Base-by-base conservation (phyloP, 768 basidiomycete species). In the Paxillus rubicundulus region DNA sequence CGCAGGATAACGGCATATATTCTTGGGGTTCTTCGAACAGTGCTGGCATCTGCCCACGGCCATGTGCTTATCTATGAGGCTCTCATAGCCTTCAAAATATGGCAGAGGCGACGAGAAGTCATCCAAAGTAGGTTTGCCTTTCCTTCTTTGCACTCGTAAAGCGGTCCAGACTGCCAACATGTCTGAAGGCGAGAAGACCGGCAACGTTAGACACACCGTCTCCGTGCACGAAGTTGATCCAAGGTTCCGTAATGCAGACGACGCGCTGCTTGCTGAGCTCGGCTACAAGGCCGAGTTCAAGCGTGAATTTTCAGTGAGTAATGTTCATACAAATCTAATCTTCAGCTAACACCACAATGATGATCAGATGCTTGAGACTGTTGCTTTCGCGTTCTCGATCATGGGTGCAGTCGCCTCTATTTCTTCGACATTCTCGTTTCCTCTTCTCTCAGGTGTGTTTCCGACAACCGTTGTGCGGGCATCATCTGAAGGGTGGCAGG, bases 341-440 rank as follows among this genome's bases (percentile, higher is more conserved):
- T 2, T 32, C 16, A 9, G 24, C 45, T 63, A 5, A 63, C 12
- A 10, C 4, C 18, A 42, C 21, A 36, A 21, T 13, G 9, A 17
- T 27, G 17, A 27, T 17, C 51, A 84, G 79, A 72, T 82, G 36
- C 47, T 84, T 10, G 84, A 86, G 69, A 85, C 84, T 1, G 70
- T 85, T 18, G 81, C 82, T 0, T 87, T 88, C 59, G 75, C 83
- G 0, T 80, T 87, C 65, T 82, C 81, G 9, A 86, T 82, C 56
- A 86, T 87, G 87, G 87, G 85, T 4, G 81, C 89, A 28, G 68
- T 88, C 27, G 82, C 85, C 4, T 85, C 84, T 5, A 81, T 89
- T 4, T 72, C 86, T 3, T 85, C 86, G 3, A 86, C 84, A 2
- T 69, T 84, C 36, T 78, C 77, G 1, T 89, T 89, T 66, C 80